These are phyloP conservation scores for Calamus simplicifolius DNA, from an alignment of 176 grass and related monocot genomes.

Conservation along the genomic window DNA sequence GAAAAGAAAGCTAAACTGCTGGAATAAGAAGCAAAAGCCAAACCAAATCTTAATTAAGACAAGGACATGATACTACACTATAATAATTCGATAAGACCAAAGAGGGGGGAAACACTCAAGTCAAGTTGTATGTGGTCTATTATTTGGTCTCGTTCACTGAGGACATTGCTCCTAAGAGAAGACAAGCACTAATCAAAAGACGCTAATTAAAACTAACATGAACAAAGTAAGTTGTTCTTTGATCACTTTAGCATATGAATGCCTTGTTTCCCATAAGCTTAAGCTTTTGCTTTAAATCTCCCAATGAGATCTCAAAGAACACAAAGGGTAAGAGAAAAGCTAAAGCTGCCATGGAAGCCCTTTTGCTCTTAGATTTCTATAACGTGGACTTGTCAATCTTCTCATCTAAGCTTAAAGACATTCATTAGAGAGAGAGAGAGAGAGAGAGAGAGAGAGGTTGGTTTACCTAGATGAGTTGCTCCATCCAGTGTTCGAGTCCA, in stretches of 20 bases:
- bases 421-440: too few species aligned
- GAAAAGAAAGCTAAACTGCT: too few species aligned
- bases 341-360: constrained; percentile 8
- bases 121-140: neutral
- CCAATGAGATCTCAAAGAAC: constrained; percentile 13
- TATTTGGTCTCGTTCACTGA: neutral
- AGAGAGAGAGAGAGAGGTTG: constrained; percentile 8
- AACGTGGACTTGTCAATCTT: neutral
- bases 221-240: constrained; percentile 3
- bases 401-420: neutral
- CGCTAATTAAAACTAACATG: neutral
- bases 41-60: neutral
- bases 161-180: neutral
- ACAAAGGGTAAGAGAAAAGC: constrained; percentile 7
- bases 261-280: neutral
- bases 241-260: constrained; percentile 8
- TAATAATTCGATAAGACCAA: neutral
- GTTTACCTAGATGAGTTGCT: constrained; percentile 13
- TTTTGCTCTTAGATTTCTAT: too few species aligned
- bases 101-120: neutral
- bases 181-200: neutral
- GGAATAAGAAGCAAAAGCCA: neutral
- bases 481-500: neutral
- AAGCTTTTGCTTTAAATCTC: constrained; percentile 11
- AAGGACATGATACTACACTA: neutral